Conservation (phyloP, 306 rosid species). For the Dryas drummondii region DNA sequence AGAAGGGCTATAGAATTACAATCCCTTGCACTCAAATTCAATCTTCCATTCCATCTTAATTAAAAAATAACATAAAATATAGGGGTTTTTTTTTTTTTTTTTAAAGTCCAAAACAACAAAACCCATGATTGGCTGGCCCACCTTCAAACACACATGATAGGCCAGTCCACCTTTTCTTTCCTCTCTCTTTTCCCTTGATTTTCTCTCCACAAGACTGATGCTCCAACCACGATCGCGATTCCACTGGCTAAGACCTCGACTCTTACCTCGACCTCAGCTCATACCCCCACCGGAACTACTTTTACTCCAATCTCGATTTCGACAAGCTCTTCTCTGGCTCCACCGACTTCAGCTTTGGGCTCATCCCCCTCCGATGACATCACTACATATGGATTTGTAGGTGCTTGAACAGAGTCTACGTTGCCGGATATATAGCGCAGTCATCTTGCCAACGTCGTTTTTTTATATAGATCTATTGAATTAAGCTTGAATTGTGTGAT, state of each 20-base stretch:
- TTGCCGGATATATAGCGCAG: slow-evolving; percentile 46
- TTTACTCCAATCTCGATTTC: slow-evolving; percentile 32
- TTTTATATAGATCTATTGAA: slow-evolving; percentile 46
- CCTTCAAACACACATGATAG: too few relatives aligned
- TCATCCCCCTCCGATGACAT: slow-evolving; percentile 4
- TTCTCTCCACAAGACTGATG: too few relatives aligned
- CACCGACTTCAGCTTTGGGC: slow-evolving; percentile 29
- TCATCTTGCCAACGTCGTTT: slow-evolving; percentile 33
- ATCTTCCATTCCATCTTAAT: too few relatives aligned
- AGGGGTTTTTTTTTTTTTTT: too few relatives aligned
- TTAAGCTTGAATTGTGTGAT: too few relatives aligned
- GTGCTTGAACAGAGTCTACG: slow-evolving; percentile 22
- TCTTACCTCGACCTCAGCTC: slow-evolving; percentile 24
- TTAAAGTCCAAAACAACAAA: too few relatives aligned
- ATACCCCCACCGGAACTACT: slow-evolving; percentile 11
- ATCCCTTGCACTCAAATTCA: too few relatives aligned
- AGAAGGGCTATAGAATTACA: too few relatives aligned
- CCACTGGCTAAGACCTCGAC: neutral
- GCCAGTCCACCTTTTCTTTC: too few relatives aligned
- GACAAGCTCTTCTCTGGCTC: slow-evolving; percentile 6
- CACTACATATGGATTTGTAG: slow-evolving; percentile 11
- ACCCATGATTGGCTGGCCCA: too few relatives aligned
- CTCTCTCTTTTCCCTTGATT: too few relatives aligned
- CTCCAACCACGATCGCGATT: slow-evolving; percentile 30
- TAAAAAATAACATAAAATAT: too few relatives aligned